phyloP scores from a whole-genome alignment of 495 filamentous ascomycete genomes.

The Daldinia concentrica region DNA sequence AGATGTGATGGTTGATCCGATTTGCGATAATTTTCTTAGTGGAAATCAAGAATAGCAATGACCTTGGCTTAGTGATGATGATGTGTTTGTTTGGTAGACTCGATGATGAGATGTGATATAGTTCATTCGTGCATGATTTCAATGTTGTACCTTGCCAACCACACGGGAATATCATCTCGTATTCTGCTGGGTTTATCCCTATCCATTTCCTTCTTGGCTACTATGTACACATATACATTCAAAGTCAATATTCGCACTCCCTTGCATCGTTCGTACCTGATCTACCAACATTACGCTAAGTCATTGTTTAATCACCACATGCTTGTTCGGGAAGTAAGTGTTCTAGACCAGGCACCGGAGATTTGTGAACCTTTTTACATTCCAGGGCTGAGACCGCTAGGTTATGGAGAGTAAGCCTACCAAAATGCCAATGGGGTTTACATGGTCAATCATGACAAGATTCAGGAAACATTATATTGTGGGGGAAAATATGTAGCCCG shows the following conservation, averaged over 20 bases:
- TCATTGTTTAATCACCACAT: background rate
- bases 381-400: background rate
- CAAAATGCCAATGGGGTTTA: background rate
- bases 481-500: background rate
- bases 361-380: background rate
- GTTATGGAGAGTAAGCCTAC: background rate
- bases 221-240: background rate
- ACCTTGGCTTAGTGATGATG: background rate
- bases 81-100: background rate
- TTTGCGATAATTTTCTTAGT: background rate
- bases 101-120: constrained; percentile 16
- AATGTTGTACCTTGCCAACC: background rate
- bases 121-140: background rate
- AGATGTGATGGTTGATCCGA: background rate
- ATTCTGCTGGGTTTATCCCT: constrained; percentile 3
- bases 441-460: background rate
- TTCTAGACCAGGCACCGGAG: background rate
- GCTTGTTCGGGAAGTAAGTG: background rate
- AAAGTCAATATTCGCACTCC: background rate
- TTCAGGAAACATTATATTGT: background rate
- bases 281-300: background rate
- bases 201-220: background rate
- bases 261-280: constrained; percentile 1
- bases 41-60: background rate
- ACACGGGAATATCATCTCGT: background rate